phyloP scores from a whole-genome alignment of 345 rosid genomes.

The Lepidium africanum region DNA sequence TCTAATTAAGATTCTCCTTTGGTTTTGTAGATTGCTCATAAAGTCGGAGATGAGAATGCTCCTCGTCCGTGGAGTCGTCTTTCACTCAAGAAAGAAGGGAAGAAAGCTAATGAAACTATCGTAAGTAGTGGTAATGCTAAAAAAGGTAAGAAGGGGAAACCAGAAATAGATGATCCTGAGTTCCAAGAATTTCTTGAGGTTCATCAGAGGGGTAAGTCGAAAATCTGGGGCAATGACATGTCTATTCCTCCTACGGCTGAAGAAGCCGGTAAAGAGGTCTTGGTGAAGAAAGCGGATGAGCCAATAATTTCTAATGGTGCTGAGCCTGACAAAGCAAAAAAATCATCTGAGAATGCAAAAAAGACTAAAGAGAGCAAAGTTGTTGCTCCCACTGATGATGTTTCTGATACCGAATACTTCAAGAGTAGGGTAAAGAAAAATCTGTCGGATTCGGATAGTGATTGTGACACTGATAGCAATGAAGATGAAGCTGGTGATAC shows the following conservation, averaged over 20 bases:
- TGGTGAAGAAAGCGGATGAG: conserved; percentile 24
- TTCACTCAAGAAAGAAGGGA: conserved; percentile 43
- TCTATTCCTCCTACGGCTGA: conserved; percentile 29
- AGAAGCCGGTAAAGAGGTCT: conserved; percentile 16
- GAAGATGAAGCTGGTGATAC: conserved; percentile 6
- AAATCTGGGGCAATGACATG: conserved; percentile 75
- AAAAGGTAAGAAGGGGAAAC: conserved; percentile 33
- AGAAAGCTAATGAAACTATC: conserved; percentile 25
- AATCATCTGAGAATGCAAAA: conserved; percentile 23
- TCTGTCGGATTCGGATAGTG: conserved; percentile 67
- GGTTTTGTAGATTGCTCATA: conserved; percentile 52
- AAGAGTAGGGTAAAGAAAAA: conserved; percentile 77
- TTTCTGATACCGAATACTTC: conserved; percentile 83
- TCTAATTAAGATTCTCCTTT: background rate
- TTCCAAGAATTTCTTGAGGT: conserved; percentile 73
- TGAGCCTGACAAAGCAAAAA: conserved; percentile 18
- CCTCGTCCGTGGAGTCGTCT: conserved; percentile 91
- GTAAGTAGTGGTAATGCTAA: conserved; percentile 1
- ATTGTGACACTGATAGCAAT: conserved; percentile 20
- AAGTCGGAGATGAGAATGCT: conserved; percentile 54
- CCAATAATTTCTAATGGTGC: conserved; percentile 12
- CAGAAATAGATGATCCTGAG: conserved; percentile 36
- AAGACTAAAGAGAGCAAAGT: conserved; percentile 25
- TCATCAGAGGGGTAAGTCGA: conserved; percentile 59
- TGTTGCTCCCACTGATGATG: conserved; percentile 37